These are phyloP conservation scores for Huntiella savannae DNA, from an alignment of 2,329 filamentous ascomycete genomes.

Conservation along the genomic window DNA sequence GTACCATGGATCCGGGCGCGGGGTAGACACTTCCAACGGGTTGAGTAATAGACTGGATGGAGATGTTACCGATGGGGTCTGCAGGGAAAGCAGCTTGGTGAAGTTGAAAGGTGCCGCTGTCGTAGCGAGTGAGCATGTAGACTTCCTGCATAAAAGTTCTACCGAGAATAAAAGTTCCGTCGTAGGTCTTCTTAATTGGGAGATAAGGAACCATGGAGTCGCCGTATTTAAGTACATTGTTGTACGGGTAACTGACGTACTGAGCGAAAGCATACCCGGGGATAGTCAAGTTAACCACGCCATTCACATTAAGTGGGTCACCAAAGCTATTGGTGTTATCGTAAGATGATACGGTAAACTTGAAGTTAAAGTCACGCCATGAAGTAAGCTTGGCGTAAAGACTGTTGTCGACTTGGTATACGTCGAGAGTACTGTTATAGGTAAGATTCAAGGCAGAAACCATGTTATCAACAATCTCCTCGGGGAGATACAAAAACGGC, in stretches of 20 bases:
- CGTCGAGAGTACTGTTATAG: conserved; percentile 41
- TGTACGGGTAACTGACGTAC: conserved; percentile 30
- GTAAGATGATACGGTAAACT: conserved; percentile 34
- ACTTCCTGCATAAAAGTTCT: conserved; percentile 53
- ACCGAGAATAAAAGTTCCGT: conserved; percentile 42
- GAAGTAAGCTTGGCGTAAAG: conserved; percentile 30
- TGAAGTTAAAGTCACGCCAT: conserved; percentile 30
- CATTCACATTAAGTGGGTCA: conserved; percentile 26
- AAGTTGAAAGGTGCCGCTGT: conserved; percentile 32
- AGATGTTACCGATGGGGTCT: conserved; percentile 22
- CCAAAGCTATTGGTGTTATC: conserved; percentile 35
- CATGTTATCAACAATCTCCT: conserved; percentile 41
- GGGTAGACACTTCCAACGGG: conserved; percentile 29
- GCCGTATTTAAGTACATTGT: conserved; percentile 24
- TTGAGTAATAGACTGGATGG: conserved; percentile 20
- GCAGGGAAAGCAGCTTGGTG: conserved; percentile 35
- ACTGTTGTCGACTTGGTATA: conserved; percentile 44
- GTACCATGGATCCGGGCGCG: conserved; percentile 15
- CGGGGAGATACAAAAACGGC: conserved; percentile 44
- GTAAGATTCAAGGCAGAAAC: conserved; percentile 43
- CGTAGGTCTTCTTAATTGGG: conserved; percentile 37
- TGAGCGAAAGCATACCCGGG: conserved; percentile 32
- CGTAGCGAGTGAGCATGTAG: conserved; percentile 38
- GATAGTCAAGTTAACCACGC: conserved; percentile 37
- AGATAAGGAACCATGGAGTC: conserved; percentile 39